Percentiles rank a stretch among this genome's conserved stretches.
These are phyloP conservation scores for Sugiyamaella neomexicana DNA, from an alignment of 1,139 yeast species.

Conservation along the genomic window DNA sequence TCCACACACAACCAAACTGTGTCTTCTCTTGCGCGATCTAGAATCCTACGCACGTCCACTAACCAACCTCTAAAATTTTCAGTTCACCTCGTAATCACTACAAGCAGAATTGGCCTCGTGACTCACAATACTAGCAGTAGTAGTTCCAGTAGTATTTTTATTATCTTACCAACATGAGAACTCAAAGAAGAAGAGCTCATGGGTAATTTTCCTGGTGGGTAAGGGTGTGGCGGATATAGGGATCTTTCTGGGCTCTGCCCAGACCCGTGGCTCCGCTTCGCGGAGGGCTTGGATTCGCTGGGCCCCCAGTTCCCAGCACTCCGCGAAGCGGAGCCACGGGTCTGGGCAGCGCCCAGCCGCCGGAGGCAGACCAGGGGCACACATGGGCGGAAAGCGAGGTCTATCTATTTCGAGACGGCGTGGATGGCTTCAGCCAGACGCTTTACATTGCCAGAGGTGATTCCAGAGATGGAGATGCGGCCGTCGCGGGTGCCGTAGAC, in stretches of 20 bases:
- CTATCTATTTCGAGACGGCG: constrained; percentile 31
- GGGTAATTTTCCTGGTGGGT: constrained; percentile 9
- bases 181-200: too few species aligned
- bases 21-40: too few species aligned
- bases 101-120: too few species aligned
- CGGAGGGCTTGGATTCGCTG: background rate
- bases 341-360: constrained; percentile 16
- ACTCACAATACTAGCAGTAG: too few species aligned
- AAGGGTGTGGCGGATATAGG: background rate
- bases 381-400: background rate
- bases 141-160: too few species aligned
- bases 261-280: background rate
- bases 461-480: constrained; percentile 92
- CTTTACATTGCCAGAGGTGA: constrained; percentile 76
- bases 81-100: too few species aligned
- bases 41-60: too few species aligned
- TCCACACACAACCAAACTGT: too few species aligned
- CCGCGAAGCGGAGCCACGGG: constrained; percentile 11
- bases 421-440: constrained; percentile 82
- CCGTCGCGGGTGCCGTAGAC: constrained; percentile 72
- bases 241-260: background rate
- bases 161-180: background rate
- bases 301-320: background rate
- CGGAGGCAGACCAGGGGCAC: constrained; percentile 7
- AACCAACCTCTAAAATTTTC: too few species aligned